Conservation (phyloP, 768 basidiomycete species). For the Tulasnella sp. region DNA sequence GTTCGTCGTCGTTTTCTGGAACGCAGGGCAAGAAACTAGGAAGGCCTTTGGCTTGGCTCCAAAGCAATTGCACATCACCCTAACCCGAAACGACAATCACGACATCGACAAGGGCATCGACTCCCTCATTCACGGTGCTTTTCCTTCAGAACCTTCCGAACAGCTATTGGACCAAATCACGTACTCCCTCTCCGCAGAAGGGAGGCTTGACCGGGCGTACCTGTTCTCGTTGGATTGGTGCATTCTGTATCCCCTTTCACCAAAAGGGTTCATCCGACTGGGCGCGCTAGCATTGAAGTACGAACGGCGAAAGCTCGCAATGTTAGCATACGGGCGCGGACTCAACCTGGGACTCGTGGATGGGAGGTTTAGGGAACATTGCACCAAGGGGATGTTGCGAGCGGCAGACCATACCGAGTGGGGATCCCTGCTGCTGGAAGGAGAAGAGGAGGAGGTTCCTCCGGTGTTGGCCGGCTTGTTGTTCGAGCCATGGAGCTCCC, state of each 20-base stretch:
- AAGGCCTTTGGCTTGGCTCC: conserved; percentile 48
- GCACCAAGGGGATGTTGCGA: conserved; percentile 45
- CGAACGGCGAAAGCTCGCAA: conserved; percentile 46
- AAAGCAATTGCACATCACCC: conserved; percentile 54
- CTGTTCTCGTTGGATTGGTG: conserved; percentile 39
- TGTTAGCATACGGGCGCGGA: conserved; percentile 53
- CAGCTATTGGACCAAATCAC: conserved; percentile 47
- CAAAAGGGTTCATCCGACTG: conserved; percentile 50
- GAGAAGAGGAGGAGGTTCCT: conserved; percentile 44
- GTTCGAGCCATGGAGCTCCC: conserved; percentile 41
- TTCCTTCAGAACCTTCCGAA: conserved; percentile 34
- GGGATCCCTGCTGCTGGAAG: conserved; percentile 45
- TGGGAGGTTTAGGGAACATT: conserved; percentile 41
- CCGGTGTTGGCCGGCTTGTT: conserved; percentile 36
- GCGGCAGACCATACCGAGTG: conserved; percentile 52
- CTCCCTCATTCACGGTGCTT: conserved; percentile 43
- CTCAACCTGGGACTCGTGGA: conserved; percentile 41
- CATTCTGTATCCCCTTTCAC: conserved; percentile 36
- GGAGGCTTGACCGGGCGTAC: conserved; percentile 39
- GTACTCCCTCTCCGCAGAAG: conserved; percentile 44
- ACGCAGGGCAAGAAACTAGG: conserved; percentile 49
- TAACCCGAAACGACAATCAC: conserved; percentile 44
- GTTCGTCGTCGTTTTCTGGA: conserved; percentile 55
- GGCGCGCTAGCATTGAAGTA: conserved; percentile 44
- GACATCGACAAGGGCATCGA: conserved; percentile 48